These are phyloP conservation scores for Cairneyella variabilis DNA, from an alignment of 495 filamentous ascomycete species.

Conservation along the genomic window DNA sequence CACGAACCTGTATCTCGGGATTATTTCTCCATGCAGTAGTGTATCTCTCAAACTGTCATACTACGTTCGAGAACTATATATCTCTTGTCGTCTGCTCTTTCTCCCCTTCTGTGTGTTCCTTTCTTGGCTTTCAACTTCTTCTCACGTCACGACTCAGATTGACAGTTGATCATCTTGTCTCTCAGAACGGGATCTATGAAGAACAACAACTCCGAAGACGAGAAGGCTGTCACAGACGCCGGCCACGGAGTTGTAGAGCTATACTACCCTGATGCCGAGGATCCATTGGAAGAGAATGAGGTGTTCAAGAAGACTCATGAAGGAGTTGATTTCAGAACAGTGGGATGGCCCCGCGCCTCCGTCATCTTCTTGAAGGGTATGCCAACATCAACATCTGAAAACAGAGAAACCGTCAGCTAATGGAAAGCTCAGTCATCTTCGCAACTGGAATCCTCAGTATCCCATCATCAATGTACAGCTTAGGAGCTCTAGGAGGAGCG, in stretches of 20 bases:
- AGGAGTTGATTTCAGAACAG: conserved; percentile 52
- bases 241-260: conserved; percentile 16
- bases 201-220: conserved; percentile 20
- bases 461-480: conserved; percentile 33
- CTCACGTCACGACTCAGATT: not conserved
- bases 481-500: conserved; percentile 38
- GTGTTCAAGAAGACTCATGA: conserved; percentile 49
- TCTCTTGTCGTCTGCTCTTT: not conserved
- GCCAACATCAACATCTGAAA: not conserved
- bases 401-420: not conserved
- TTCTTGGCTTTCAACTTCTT: not conserved
- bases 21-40: not conserved
- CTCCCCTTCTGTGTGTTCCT: not conserved
- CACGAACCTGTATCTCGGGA: not conserved
- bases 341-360: conserved; percentile 52
- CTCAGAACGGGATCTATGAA: conserved; percentile 18
- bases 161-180: conserved; percentile 9
- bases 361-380: conserved; percentile 51
- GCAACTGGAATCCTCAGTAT: conserved; percentile 39
- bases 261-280: conserved; percentile 17
- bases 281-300: conserved; percentile 36
- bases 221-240: conserved; percentile 8
- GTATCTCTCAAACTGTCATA: not conserved
- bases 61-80: not conserved
- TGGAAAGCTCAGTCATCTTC: conserved; percentile 36